Evolutionary conservation across 305 asterid genomes (phyloP), one percentile per base, ranked within the genome.

Genomic region (Ajuga reptans): DNA sequence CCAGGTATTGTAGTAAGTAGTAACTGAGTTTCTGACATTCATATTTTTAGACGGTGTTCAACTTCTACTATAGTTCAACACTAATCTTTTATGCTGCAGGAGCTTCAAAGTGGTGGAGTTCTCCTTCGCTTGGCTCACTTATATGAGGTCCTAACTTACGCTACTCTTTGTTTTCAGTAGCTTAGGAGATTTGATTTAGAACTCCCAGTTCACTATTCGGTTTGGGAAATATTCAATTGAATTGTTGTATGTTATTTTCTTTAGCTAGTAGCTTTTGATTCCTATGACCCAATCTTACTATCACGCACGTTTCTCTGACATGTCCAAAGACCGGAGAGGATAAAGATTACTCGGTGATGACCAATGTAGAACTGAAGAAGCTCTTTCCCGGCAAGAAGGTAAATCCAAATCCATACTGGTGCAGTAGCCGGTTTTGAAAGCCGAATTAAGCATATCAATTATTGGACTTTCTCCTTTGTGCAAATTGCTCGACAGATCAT

Each of bases 81-180:
- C 10, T 52, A 34, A 21, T 2, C 41, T 56, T 41, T 65, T 58
- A 27, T 58, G 55, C 70, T 70, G 68, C 86, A 91, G 99, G 97
- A 91, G 80, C 89, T 91, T 66, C 84, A 77, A 69, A 86, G 81
- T 54, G 86, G 91, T 66, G 76, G 74, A 18, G 89, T 87, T 66
- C 86, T 93, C 41, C 87, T 93, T 53, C 97, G 97, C 16, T 71
- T 93, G 85, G 99, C 97, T 63, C 99, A 93, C 82, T 64, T 93
- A 80, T 93, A 85, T 0, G 99, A 93, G 97, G 96, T 93, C 72
- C 51, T 42, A 64, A 6, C 69, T 66, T 21, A 43, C 52, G 43
- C 11, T 57, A 24, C 64, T 72, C 45, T 57, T 66, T 50, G 18
- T 21, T n/a, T 6, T 6, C 46, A 0, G 45, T 53, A 36, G 57